Conservation (phyloP, 2,329 filamentous ascomycete species). For the Fusarium annulatum region DNA sequence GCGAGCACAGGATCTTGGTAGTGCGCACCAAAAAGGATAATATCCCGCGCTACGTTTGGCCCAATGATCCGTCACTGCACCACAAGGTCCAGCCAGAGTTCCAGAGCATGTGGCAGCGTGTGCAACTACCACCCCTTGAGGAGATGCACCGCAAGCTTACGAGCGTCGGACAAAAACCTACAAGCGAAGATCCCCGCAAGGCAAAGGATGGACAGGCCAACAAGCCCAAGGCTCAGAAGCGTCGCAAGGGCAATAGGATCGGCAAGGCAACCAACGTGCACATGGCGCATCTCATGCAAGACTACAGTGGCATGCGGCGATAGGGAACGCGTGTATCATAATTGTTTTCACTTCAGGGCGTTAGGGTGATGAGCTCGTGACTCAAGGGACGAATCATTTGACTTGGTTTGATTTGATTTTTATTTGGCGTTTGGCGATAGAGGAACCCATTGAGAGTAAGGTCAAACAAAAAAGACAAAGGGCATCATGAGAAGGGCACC, state of each 20-base stretch:
- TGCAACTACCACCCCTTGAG: slow-evolving; percentile 78
- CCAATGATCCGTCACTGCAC: slow-evolving; percentile 82
- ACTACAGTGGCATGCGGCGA: slow-evolving; percentile 66
- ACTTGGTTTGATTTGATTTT: background rate
- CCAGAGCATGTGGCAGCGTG: slow-evolving; percentile 82
- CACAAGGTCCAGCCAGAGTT: slow-evolving; percentile 86
- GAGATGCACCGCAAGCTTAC: slow-evolving; percentile 82
- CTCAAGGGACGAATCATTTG: background rate
- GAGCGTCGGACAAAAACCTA: slow-evolving; percentile 83
- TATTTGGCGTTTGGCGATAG: slow-evolving; percentile 22
- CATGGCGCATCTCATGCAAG: slow-evolving; percentile 84
- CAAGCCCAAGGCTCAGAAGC: slow-evolving; percentile 79
- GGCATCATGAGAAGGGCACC: slow-evolving; percentile 6
- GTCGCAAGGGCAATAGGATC: slow-evolving; percentile 71
- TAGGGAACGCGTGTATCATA: slow-evolving; percentile 40
- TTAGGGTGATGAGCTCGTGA: slow-evolving; percentile 15
- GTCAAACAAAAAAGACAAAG: slow-evolving; percentile 19
- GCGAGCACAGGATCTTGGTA: slow-evolving; percentile 82
- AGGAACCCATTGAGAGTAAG: slow-evolving; percentile 3
- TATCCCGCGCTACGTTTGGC: slow-evolving; percentile 86
- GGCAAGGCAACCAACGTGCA: slow-evolving; percentile 90
- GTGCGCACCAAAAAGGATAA: slow-evolving; percentile 94
- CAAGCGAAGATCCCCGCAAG: slow-evolving; percentile 79
- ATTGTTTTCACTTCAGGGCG: slow-evolving; percentile 22
- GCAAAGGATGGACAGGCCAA: slow-evolving; percentile 53